Evolutionary conservation across 1,284 basidiomycete genomes (phyloP), one percentile per base, ranked within the genome.

Genomic region (Meira nashicola): DNA sequence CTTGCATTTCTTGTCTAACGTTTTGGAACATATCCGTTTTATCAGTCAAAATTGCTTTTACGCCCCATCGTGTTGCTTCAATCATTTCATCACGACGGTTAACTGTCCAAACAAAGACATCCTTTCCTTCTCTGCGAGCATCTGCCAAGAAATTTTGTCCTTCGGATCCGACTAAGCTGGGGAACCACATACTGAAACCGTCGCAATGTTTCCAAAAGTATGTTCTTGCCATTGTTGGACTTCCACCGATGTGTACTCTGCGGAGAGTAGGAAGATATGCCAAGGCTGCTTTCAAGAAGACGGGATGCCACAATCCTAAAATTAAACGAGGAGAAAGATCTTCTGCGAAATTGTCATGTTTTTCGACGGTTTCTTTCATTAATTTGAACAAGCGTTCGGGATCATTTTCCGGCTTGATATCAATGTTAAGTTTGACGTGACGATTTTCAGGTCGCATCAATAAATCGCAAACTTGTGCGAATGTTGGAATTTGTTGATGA

Each of bases 51-150:
- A 98, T 89, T 10, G 86, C 91, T 72, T 88, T 85, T 19, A 90
- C 89, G 62, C 86, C 89, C 94, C 92, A 96, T 66, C 91, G 83
- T 17, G 89, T 88, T 62, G 90, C 91, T 84, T 96, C 90, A 82
- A 94, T 88, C 93, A 98, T 96, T 77, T 94, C 87, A 61, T 86
- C 85, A 10, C 86, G 85, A 50, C 88, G 84, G 78, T 97, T 98
- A 33, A 97, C 93, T 0, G 94, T 98, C 95, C 95, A 98, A 11
- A 93, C 90, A 84, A 92, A 71, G 49, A 96, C 73, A 71, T 85
- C 85, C 84, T 99, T 99, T 21, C 88, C 88, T 0, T 85, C 86
- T 15, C 76, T 80, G 76, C 86, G 86, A 79, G 90, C 92, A 64
- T 93, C 88, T 50, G 82, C 80, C 56, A 87, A 82, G 80, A 97